These are phyloP conservation scores for Teunomyces pallodes DNA, from an alignment of 805 yeast species.

Conservation along the genomic window DNA sequence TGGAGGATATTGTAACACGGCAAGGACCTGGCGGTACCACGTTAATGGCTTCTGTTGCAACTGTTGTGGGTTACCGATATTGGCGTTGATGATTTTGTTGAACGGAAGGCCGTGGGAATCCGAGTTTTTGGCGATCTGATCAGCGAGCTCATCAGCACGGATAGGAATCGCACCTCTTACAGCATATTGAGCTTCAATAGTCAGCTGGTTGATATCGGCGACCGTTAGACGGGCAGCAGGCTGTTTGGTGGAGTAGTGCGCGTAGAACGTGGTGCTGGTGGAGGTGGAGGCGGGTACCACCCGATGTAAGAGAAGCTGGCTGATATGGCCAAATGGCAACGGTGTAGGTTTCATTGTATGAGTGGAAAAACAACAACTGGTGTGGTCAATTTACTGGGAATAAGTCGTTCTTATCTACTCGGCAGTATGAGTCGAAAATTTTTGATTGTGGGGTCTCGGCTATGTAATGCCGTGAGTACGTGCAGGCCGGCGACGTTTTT, in stretches of 20 bases:
- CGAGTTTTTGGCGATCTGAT: constrained; percentile 44
- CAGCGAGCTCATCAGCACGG: constrained; percentile 80
- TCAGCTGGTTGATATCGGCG: constrained; percentile 64
- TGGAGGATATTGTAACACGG: constrained; percentile 82
- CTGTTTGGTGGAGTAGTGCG: constrained; percentile 13
- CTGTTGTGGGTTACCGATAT: constrained; percentile 98
- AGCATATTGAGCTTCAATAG: constrained; percentile 88
- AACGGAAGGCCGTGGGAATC: constrained; percentile 72
- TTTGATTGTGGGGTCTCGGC: constrained; percentile 1
- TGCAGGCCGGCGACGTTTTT: neutral
- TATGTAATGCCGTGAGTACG: neutral
- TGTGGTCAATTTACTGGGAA: neutral
- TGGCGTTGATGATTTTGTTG: constrained; percentile 75
- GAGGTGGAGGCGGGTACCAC: neutral
- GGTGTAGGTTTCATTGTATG: neutral
- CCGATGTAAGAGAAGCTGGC: neutral
- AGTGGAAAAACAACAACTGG: neutral
- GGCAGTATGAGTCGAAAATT: neutral
- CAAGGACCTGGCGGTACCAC: constrained; percentile 89
- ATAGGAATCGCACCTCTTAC: constrained; percentile 94
- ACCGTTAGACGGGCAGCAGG: constrained; percentile 18
- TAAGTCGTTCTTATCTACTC: neutral
- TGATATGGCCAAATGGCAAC: constrained; percentile 1
- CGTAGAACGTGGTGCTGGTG: constrained; percentile 1
- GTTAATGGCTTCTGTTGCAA: constrained; percentile 91